Base-by-base conservation (phyloP, 108 stramenopile genomes). In the Cyclotella atomus region DNA sequence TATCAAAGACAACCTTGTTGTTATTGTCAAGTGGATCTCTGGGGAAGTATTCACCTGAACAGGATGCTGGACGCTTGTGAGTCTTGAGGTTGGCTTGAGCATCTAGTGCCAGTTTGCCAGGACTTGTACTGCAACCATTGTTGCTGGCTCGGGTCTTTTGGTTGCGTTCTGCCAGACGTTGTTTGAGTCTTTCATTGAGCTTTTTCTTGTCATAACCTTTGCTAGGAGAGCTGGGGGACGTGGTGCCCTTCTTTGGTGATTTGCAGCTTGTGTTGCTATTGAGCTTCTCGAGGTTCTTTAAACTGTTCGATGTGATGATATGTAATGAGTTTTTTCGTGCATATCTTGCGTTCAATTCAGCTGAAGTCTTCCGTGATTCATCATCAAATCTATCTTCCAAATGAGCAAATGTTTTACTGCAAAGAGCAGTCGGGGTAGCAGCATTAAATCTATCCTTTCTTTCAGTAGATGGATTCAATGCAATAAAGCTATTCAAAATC, bases 161-260 rank as follows among this genome's bases (percentile, higher is more conserved):
- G 14, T 60, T 68, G 2, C 67, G 67, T 32, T 76, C 61, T 44
- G 59, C 66, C 20, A 68, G 55, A 10, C 75, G 55, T 41, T 63
- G 59, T 21, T 56, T 55, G 5, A 76, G 46, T 43, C 61, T 59
- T 25, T 63, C 75, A 52, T 54, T 68, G 23, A 76, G 49, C 36
- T 52, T 54, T 17, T 49, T 68, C 46, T 62, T 63, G 29, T 76
- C 60, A 24, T 62, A 49, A 3, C 49, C 30, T 7, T 8, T 21
- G 24, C 27, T 14, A 21, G 49, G n/a, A 33, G 47, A 33, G 19
- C 19, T 49, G 47, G 47, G 10, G n/a, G 47, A 47, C 45, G 17
- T 28, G 64, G 27, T 32, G 46, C 10, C 47, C n/a, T n/a, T n/a
- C n/a, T 49, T n/a, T n/a, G n/a, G 47, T n/a, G 47, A n/a, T 19